Conservation (phyloP, 2,329 filamentous ascomycete genomes). For the Penicillium sp. region DNA sequence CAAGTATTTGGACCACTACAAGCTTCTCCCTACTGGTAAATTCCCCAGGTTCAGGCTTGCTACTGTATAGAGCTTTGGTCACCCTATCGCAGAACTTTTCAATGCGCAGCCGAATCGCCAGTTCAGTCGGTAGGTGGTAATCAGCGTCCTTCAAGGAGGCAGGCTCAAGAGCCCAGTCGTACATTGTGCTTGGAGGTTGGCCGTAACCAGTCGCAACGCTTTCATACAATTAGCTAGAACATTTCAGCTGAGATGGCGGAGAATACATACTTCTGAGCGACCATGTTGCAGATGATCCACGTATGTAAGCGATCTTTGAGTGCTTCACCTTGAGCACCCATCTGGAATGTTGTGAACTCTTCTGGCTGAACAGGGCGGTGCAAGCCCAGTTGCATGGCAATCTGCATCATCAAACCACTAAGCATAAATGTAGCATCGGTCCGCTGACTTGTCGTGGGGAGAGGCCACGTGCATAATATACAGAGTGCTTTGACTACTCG, state of each 20-base stretch:
- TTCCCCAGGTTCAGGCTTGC: slow-evolving; percentile 54
- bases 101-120: slow-evolving; percentile 53
- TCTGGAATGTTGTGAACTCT: slow-evolving; percentile 49
- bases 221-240: not conserved
- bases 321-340: slow-evolving; percentile 59
- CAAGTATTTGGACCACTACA: slow-evolving; percentile 44
- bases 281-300: slow-evolving; percentile 66
- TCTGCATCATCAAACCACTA: slow-evolving; percentile 64
- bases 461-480: slow-evolving; percentile 62
- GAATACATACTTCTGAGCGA: slow-evolving; percentile 59
- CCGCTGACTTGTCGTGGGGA: slow-evolving; percentile 61
- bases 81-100: slow-evolving; percentile 60
- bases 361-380: slow-evolving; percentile 63
- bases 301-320: slow-evolving; percentile 63
- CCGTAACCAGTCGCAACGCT: slow-evolving; percentile 64
- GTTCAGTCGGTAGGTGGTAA: slow-evolving; percentile 50
- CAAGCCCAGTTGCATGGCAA: slow-evolving; percentile 63
- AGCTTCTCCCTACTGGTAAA: slow-evolving; percentile 45
- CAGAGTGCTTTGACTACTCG: slow-evolving; percentile 64
- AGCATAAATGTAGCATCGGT: slow-evolving; percentile 64
- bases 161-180: slow-evolving; percentile 55
- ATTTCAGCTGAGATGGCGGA: not conserved
- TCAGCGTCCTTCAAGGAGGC: slow-evolving; percentile 46
- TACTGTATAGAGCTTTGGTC: slow-evolving; percentile 57
- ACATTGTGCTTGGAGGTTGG: slow-evolving; percentile 61